These are phyloP conservation scores for Beauveria sp. DNA, from an alignment of 2,329 filamentous ascomycete genomes.

Conservation along the genomic window DNA sequence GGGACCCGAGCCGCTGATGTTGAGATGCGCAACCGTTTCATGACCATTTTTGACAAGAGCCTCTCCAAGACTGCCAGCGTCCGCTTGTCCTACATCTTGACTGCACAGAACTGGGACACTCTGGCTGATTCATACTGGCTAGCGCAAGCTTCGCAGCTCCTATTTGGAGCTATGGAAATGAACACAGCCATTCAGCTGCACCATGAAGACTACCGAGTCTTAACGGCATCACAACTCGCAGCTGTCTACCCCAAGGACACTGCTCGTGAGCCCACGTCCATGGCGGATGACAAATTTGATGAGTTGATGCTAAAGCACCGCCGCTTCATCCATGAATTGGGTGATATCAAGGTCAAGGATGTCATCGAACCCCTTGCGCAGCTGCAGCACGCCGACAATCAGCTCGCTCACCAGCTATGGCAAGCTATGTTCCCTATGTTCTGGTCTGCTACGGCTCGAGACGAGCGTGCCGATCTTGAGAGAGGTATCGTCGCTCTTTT, in stretches of 20 bases:
- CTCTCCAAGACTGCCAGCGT: constrained; percentile 87
- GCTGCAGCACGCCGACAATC: constrained; percentile 80
- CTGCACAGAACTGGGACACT: constrained; percentile 94
- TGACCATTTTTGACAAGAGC: constrained; percentile 92
- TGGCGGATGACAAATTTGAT: constrained; percentile 78
- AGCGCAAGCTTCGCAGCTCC: constrained; percentile 84
- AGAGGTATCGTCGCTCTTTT: constrained; percentile 83
- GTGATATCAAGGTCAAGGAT: constrained; percentile 81
- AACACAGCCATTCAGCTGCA: constrained; percentile 72
- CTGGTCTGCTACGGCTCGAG: constrained; percentile 80
- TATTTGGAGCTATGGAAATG: constrained; percentile 86
- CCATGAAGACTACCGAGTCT: constrained; percentile 72
- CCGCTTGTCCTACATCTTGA: constrained; percentile 80
- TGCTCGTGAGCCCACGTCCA: constrained; percentile 51
- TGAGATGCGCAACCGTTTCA: constrained; percentile 93
- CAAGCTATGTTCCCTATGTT: constrained; percentile 83
- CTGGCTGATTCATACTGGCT: constrained; percentile 95
- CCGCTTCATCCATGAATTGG: constrained; percentile 75
- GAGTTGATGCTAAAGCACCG: constrained; percentile 68
- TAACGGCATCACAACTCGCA: constrained; percentile 67
- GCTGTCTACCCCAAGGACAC: constrained; percentile 69
- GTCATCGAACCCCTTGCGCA: constrained; percentile 84
- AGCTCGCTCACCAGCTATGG: constrained; percentile 85
- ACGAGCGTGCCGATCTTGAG: constrained; percentile 85
- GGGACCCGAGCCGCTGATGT: constrained; percentile 89